Percentiles rank a stretch among this genome's conserved stretches.
Conservation (phyloP, 2,329 filamentous ascomycete genomes). For the Immersiporthe knoxdaviesiana region DNA sequence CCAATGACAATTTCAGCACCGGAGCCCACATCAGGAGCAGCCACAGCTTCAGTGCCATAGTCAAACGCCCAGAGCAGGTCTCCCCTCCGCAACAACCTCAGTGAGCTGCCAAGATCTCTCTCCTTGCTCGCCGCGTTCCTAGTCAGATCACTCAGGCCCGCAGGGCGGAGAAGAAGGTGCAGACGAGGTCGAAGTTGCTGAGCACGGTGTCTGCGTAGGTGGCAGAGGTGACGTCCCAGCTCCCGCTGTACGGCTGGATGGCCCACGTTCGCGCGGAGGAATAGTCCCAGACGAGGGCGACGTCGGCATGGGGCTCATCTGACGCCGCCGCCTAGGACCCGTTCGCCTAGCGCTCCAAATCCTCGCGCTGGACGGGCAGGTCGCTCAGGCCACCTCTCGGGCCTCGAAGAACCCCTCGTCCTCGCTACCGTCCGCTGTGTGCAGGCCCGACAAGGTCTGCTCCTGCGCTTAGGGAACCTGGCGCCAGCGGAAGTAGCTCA, state of each 20-base stretch:
- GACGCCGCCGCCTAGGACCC: not conserved
- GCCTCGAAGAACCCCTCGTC: conserved; percentile 31
- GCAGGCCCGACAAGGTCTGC: conserved; percentile 33
- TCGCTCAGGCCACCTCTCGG: conserved; percentile 30
- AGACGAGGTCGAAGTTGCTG: conserved; percentile 31
- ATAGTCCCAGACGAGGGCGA: conserved; percentile 33
- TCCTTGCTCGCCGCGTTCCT: conserved; percentile 28
- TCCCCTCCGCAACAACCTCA: conserved; percentile 31
- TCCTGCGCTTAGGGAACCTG: conserved; percentile 34
- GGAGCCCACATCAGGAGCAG: conserved; percentile 22
- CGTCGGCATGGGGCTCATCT: conserved; percentile 29
- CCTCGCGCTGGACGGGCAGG: conserved; percentile 28
- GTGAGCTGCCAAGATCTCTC: conserved; percentile 29
- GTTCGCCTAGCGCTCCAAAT: not conserved
- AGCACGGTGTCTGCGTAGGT: conserved; percentile 29
- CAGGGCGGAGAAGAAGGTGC: conserved; percentile 32
- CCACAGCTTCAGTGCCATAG: conserved; percentile 31
- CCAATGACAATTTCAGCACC: conserved; percentile 27
- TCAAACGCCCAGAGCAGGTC: conserved; percentile 34
- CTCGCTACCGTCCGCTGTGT: conserved; percentile 30
- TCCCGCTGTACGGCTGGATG: conserved; percentile 34
- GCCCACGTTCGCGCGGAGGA: conserved; percentile 32
- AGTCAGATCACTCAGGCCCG: conserved; percentile 30
- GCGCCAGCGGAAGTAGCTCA: conserved; percentile 35
- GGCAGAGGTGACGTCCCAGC: conserved; percentile 31